Evolutionary conservation across 306 rosid species (phyloP), one percentile per base, ranked within the genome.

Genomic region (Hylodesmum podocarpum): DNA sequence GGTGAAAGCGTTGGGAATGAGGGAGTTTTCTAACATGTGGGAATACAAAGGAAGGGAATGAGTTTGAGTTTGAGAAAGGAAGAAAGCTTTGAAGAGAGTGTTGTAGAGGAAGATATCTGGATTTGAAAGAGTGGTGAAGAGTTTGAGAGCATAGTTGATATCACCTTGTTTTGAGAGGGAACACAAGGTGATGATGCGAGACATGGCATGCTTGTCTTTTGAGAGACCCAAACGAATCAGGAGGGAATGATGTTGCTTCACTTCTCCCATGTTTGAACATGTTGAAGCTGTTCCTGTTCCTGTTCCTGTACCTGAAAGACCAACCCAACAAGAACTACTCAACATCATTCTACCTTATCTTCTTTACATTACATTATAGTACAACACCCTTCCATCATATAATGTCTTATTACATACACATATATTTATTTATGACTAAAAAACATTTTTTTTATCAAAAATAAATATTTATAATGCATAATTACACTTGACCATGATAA

Each of bases 91-190:
- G 57, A 88, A 69, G 34, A 91, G 40, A 31, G 86, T 86, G 72
- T 91, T 89, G 84, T 79, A 87, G 76, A 89, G 73, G 33, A 89
- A 91, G 1, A 87, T 85, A 71, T 89, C 92, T 0, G 92, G 91
- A 50, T 74, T 54, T n/a, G 85, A 87, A 8, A 84, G 50, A 4
- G 84, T 6, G 12, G 78, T 33, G 80, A 87, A 91, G 46, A 89
- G 66, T 9, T 49, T 82, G 75, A 86, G 82, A 14, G 94, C 91
- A 54, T 91, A 91, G 24, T 13, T 28, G 22, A 87, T 49, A 22
- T 89, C 74, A 8, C 89, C 87, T 16, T 78, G 14, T 4, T 62
- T 3, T 53, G 88, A 86, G 25, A 87, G 24, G 3, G 86, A 86
- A 50, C 88, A 89, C 72, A 89, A 89, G 72, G 67, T 82, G 82